A percentile compares a stretch with the other conserved stretches of the same genome.
Evolutionary conservation across 345 rosid genomes (phyloP).

Genomic region (Pseudoturritis turrita): DNA sequence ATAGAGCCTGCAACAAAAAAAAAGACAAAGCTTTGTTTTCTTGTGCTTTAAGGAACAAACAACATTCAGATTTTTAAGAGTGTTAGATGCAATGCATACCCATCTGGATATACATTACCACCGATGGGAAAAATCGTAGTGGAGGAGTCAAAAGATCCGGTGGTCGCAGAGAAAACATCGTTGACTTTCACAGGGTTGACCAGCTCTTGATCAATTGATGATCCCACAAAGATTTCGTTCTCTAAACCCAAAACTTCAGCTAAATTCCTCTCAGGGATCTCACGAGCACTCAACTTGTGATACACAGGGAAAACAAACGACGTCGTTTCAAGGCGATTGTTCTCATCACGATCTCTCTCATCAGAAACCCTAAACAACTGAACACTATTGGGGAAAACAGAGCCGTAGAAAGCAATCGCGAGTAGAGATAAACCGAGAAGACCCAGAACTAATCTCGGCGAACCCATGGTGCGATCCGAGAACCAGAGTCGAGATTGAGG

Average conservation of each 20-base stretch:
- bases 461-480: slow-evolving; percentile 26
- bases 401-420: slow-evolving; percentile 45
- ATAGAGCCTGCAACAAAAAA: slow-evolving; percentile 48
- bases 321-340: slow-evolving; percentile 19
- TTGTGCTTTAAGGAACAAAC: slow-evolving; percentile 22
- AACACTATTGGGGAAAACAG: slow-evolving; percentile 37
- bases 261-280: slow-evolving; percentile 34
- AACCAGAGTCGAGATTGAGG: slow-evolving; percentile 35
- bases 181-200: slow-evolving; percentile 30
- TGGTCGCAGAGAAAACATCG: slow-evolving; percentile 32
- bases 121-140: slow-evolving; percentile 61
- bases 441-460: slow-evolving; percentile 40
- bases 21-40: background rate
- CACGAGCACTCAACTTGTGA: slow-evolving; percentile 48
- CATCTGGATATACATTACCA: slow-evolving; percentile 84
- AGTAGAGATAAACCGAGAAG: slow-evolving; percentile 54
- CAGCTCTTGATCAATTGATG: slow-evolving; percentile 26
- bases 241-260: slow-evolving; percentile 44
- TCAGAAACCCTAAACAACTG: slow-evolving; percentile 41
- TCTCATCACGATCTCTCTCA: slow-evolving; percentile 33
- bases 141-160: slow-evolving; percentile 48
- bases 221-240: slow-evolving; percentile 28
- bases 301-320: slow-evolving; percentile 70
- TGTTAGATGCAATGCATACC: slow-evolving; percentile 38
- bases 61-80: background rate